A percentile compares a stretch with the other conserved stretches of the same genome.
phyloP scores from a whole-genome alignment of 768 basidiomycete genomes.

The Amanita inopinata region DNA sequence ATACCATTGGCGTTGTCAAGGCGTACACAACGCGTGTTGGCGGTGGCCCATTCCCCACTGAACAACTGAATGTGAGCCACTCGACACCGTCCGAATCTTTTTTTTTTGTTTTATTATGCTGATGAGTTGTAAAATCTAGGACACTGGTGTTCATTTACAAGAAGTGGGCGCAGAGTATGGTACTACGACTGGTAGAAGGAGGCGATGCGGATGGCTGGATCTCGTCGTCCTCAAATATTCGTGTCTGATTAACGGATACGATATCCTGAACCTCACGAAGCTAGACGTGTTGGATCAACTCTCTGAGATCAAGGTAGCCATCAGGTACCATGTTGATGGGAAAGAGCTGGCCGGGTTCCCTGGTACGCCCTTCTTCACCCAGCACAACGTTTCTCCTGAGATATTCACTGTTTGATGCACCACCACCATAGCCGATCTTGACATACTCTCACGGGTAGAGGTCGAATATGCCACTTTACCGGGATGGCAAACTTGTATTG shows the following conservation, averaged over 20 bases:
- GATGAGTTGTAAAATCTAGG: constrained; percentile 30
- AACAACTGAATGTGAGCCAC: constrained; percentile 73
- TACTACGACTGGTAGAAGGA: constrained; percentile 82
- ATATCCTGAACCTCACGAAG: constrained; percentile 89
- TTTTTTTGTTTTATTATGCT: background rate
- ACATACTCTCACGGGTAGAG: constrained; percentile 64
- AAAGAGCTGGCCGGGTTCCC: constrained; percentile 80
- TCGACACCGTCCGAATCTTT: background rate
- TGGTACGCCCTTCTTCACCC: constrained; percentile 36
- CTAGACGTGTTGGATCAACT: constrained; percentile 86
- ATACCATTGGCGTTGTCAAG: constrained; percentile 88
- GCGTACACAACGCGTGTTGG: constrained; percentile 98
- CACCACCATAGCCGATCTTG: constrained; percentile 62
- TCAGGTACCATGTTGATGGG: constrained; percentile 72
- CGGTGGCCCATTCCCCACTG: constrained; percentile 97
- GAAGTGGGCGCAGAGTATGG: constrained; percentile 92
- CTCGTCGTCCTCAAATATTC: constrained; percentile 93
- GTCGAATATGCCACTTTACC: constrained; percentile 85
- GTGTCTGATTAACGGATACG: constrained; percentile 91
- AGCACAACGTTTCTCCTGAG: constrained; percentile 3
- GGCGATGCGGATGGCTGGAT: constrained; percentile 97
- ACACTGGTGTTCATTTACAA: constrained; percentile 79
- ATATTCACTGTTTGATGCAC: background rate
- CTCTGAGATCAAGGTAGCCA: constrained; percentile 78
- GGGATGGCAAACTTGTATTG: constrained; percentile 84